Evolutionary conservation across 345 rosid genomes (phyloP), one percentile per base, ranked within the genome.

Genomic region (Diplotaxis tenuifolia): DNA sequence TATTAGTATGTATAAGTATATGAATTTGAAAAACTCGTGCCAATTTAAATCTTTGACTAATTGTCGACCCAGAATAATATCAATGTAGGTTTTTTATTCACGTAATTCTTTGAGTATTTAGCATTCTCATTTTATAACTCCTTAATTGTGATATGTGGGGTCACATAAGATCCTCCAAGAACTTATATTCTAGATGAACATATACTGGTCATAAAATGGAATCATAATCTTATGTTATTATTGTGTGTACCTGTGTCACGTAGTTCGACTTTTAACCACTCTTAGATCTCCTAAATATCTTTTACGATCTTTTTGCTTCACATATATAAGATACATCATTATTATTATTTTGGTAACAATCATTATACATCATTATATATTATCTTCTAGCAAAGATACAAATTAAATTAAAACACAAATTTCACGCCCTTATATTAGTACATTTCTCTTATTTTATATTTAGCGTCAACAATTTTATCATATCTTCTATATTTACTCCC

Each of bases 191-290:
- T 36, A 29, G 52, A 68, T 28, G 52, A 62, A 54, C 52, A 69
- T 72, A 68, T 72, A 28, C 70, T 77, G 83, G 74, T 81, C 50
- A 72, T 45, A 80, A 81, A 87, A 79, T 83, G 78, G 89, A 86
- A 82, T 86, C 87, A 77, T 72, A 80, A 86, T 87, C 86, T 80
- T 79, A 63, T 67, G 78, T 75, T 70, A 78, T 22, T 70, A 85
- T 36, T 70, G 25, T 54, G 18, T 75, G 28, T 25, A 25, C 28
- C 28, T 25, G 28, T 25, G 28, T 82, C 82, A 62, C 78, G 82
- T 74, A 79, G 75, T 75, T 74, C 53, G 72, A 65, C 65, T 72
- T 75, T 82, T 82, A 87, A 89, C 90, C 63, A 83, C 86, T 78
- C 79, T 69, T 82, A 77, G 85, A 83, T 84, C 64, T 81, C 77